A percentile compares a stretch with the other conserved stretches of the same genome.
Conservation (phyloP, 495 filamentous ascomycete species). For the Darksidea phi region DNA sequence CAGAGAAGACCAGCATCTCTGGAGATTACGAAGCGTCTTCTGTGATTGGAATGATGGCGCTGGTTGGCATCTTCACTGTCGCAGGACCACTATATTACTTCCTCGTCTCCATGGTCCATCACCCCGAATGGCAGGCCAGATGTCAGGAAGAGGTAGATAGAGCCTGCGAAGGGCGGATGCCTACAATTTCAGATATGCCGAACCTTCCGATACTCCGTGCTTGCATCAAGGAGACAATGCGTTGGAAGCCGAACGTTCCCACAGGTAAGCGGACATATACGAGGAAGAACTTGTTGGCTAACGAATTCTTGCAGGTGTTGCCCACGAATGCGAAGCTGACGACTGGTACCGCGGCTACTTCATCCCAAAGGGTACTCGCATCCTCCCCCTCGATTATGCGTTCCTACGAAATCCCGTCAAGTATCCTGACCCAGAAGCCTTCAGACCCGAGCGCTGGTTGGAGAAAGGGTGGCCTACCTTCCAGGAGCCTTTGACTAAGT, state of each 20-base stretch:
- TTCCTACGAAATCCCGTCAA: conserved; percentile 41
- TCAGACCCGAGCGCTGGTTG: conserved; percentile 45
- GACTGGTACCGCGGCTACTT: conserved; percentile 40
- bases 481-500: conserved; percentile 36
- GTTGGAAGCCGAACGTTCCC: conserved; percentile 37
- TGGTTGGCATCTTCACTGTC: conserved; percentile 39
- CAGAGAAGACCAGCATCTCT: conserved; percentile 25
- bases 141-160: conserved; percentile 39
- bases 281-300: neutral
- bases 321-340: conserved; percentile 37
- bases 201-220: conserved; percentile 33
- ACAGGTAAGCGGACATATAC: conserved; percentile 16
- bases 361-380: conserved; percentile 39
- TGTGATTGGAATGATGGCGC: conserved; percentile 34
- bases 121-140: conserved; percentile 37
- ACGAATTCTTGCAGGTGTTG: conserved; percentile 20
- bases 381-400: conserved; percentile 37
- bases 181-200: conserved; percentile 31
- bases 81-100: conserved; percentile 39
- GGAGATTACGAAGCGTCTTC: conserved; percentile 34
- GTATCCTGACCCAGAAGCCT: conserved; percentile 44
- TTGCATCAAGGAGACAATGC: conserved; percentile 36
- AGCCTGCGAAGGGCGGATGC: conserved; percentile 30
- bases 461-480: conserved; percentile 38
- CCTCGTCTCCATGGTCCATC: conserved; percentile 39